Conservation (phyloP, 805 yeast genomes). For the Myxozyma sirexii region DNA sequence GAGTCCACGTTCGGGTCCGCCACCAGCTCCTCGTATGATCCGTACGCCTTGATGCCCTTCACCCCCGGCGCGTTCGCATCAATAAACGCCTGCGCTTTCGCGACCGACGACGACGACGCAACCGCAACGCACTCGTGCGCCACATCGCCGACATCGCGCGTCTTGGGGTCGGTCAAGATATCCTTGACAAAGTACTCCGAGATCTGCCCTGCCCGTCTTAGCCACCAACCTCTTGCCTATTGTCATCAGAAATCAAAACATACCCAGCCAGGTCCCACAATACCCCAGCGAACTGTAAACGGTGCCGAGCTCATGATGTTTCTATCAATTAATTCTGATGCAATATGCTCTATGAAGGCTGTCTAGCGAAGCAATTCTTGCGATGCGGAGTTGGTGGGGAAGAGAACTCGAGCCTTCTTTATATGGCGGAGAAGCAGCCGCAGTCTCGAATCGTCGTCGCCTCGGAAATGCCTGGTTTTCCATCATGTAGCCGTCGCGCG, state of each 20-base stretch:
- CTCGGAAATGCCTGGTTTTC: too few species aligned
- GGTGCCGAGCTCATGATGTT: not conserved
- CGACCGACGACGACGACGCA: slow-evolving; percentile 35
- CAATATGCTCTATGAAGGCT: too few species aligned
- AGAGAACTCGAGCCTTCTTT: too few species aligned
- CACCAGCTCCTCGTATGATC: slow-evolving; percentile 49
- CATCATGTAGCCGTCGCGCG: too few species aligned
- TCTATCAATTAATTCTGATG: too few species aligned
- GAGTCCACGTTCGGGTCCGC: slow-evolving; percentile 48
- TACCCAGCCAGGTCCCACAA: not conserved
- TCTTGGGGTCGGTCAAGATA: slow-evolving; percentile 12
- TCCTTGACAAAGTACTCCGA: not conserved
- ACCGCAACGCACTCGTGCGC: slow-evolving; percentile 37
- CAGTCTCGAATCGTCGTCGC: too few species aligned
- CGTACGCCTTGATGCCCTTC: slow-evolving; percentile 32
- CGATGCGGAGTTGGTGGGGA: too few species aligned
- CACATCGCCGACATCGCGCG: slow-evolving; percentile 36
- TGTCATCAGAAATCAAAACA: too few species aligned
- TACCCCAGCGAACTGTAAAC: not conserved
- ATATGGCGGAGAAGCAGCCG: too few species aligned
- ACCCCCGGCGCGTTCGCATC: slow-evolving; percentile 36
- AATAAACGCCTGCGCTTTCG: slow-evolving; percentile 35
- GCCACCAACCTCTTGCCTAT: too few species aligned
- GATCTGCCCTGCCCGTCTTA: too few species aligned
- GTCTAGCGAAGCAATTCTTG: too few species aligned